A percentile compares a stretch with the other conserved stretches of the same genome.
Conservation (phyloP, 176 grass and related monocot species). For the Tillandsia fasciculata region DNA sequence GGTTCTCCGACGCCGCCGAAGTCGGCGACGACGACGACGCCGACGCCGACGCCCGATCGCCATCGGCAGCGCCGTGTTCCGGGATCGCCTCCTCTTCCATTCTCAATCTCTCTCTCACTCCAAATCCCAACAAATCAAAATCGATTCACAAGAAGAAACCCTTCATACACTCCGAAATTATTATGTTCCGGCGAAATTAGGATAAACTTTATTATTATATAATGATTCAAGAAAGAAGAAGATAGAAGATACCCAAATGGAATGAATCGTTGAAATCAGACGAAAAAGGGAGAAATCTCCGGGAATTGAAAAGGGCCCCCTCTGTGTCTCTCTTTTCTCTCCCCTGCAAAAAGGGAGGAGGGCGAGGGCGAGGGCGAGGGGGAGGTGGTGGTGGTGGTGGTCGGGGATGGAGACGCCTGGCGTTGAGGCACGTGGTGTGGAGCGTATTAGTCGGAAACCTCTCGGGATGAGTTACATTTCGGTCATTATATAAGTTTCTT, state of each 20-base stretch:
- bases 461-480: not conserved
- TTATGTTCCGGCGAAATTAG: not conserved
- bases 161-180: not conserved
- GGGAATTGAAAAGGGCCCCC: no score
- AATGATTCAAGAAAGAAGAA: no score
- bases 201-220: no score
- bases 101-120: not conserved
- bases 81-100: conserved; percentile 26
- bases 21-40: conserved; percentile 13
- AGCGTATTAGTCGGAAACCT: not conserved
- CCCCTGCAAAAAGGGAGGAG: no score
- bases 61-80: conserved; percentile 12
- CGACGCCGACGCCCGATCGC: no score
- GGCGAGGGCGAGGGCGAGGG: not conserved
- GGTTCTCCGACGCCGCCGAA: conserved; percentile 10
- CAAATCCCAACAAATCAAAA: not conserved
- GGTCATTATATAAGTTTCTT: no score
- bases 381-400: not conserved
- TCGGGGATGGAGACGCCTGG: not conserved
- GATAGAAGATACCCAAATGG: no score
- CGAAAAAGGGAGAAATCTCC: no score
- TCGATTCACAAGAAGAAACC: not conserved
- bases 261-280: no score
- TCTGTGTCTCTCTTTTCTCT: no score
- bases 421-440: not conserved